Evolutionary conservation across 1,284 basidiomycete genomes (phyloP), one percentile per base, ranked within the genome.

Genomic region (Ustilago esculenta): DNA sequence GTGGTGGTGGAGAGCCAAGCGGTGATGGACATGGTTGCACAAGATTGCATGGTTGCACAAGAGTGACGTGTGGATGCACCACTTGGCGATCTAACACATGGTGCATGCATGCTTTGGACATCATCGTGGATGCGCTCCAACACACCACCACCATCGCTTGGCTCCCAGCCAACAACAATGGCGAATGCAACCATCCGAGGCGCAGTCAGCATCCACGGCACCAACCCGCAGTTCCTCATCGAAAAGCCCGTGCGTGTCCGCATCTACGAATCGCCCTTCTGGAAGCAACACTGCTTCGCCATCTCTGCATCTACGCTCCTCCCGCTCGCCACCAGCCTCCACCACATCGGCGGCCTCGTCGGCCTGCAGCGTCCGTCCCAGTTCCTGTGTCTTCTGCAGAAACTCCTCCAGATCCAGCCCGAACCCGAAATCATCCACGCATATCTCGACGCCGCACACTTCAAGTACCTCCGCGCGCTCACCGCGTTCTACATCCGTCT

Each of bases 161-260:
- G n/a, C n/a, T n/a, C n/a, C n/a, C n/a, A n/a, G n/a, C n/a, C n/a
- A n/a, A n/a, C n/a, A 30, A 36, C 8, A 23, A 79, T 82, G 93
- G 92, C 92, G 42, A 96, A 96, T 81, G 92, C 91, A 23, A 96
- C 92, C 20, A 86, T 92, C 67, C 86, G 86, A 49, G 90, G 90
- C 21, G 92, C 92, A 24, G 84, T 86, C 37, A 87, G 90, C 25
- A 91, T 98, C 72, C 95, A 98, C 80, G 95, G 96, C 42, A 91
- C 93, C 75, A 95, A 94, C 21, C 68, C 59, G 20, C 81, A 98
- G 92, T 94, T 89, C 83, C 85, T 99, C 81, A 90, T 99, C 42
- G 96, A 98, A 85, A 96, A 94, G 52, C 91, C 98, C 66, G 94
- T 98, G 72, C 89, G 96, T 42, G 91, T 90, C 76, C 89, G 96